Conservation (phyloP, 768 basidiomycete species). For the Artomyces pyxidatus region DNA sequence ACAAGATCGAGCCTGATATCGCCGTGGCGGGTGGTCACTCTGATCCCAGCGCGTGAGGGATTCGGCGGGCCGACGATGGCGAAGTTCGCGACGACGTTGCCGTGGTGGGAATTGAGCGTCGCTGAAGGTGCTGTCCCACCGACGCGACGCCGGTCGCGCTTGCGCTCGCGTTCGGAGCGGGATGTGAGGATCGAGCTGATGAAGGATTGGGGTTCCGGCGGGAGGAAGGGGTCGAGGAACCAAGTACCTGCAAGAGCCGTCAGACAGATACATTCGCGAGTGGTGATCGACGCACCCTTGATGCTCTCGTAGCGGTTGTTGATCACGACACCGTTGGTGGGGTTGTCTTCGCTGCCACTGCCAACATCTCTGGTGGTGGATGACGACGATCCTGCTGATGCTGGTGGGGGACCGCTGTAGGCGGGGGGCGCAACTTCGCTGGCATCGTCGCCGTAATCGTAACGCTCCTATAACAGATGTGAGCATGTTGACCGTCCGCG, state of each 20-base stretch:
- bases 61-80: constrained; percentile 2
- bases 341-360: background rate
- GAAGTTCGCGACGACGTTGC: constrained; percentile 3
- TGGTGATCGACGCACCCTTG: constrained; percentile 3
- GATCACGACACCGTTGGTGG: constrained; percentile 9
- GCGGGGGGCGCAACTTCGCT: background rate
- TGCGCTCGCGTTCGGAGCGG: background rate
- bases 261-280: background rate
- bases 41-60: constrained; percentile 7
- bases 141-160: background rate
- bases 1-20: constrained; percentile 9
- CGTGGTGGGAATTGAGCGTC: constrained; percentile 5
- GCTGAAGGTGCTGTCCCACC: background rate
- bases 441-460: no score
- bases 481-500: no score
- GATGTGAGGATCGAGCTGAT: constrained; percentile 6
- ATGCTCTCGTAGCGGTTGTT: constrained; percentile 1
- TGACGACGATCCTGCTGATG: background rate
- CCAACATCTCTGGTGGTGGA: no score
- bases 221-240: constrained; percentile 8
- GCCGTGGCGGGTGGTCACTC: constrained; percentile 4
- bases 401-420: background rate
- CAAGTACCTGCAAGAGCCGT: constrained; percentile 6
- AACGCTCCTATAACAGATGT: no score
- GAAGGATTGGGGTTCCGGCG: constrained; percentile 1